Percentiles rank a stretch among this genome's conserved stretches.
These are phyloP conservation scores for Fusarium nelsonii DNA, from an alignment of 2,329 filamentous ascomycete species.

Conservation along the genomic window DNA sequence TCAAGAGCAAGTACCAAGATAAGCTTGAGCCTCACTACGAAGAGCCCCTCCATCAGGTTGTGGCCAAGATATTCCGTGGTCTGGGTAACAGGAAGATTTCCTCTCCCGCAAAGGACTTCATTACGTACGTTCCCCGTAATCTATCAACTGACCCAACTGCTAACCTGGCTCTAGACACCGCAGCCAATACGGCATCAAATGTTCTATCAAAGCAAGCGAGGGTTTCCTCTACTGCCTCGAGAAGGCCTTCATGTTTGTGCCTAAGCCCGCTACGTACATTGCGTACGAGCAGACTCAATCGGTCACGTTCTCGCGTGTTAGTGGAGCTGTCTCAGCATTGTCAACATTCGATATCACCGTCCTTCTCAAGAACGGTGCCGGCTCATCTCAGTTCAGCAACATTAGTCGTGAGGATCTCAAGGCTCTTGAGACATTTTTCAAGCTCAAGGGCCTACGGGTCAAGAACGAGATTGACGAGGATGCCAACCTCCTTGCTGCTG, in stretches of 20 bases:
- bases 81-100: constrained; percentile 95
- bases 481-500: constrained; percentile 81
- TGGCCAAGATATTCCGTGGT: constrained; percentile 95
- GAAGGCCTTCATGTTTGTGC: constrained; percentile 99
- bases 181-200: constrained; percentile 95
- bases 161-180: constrained; percentile 73
- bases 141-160: constrained; percentile 35
- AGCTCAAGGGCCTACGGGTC: constrained; percentile 91
- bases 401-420: constrained; percentile 99
- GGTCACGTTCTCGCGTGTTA: constrained; percentile 95
- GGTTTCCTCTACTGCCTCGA: constrained; percentile 97
- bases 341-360: constrained; percentile 98
- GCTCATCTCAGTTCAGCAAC: constrained; percentile 97
- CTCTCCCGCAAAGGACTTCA: constrained; percentile 92
- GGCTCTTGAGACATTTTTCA: constrained; percentile 97
- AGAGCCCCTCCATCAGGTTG: constrained; percentile 90
- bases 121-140: constrained; percentile 66
- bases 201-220: constrained; percentile 99
- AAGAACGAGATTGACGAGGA: constrained; percentile 99
- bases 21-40: constrained; percentile 92
- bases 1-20: constrained; percentile 88
- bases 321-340: constrained; percentile 90
- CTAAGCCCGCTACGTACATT: constrained; percentile 97
- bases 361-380: constrained; percentile 85
- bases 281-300: constrained; percentile 92